These are phyloP conservation scores for Moesziomyces parantarcticus DNA, from an alignment of 1,284 basidiomycete species.

Conservation along the genomic window DNA sequence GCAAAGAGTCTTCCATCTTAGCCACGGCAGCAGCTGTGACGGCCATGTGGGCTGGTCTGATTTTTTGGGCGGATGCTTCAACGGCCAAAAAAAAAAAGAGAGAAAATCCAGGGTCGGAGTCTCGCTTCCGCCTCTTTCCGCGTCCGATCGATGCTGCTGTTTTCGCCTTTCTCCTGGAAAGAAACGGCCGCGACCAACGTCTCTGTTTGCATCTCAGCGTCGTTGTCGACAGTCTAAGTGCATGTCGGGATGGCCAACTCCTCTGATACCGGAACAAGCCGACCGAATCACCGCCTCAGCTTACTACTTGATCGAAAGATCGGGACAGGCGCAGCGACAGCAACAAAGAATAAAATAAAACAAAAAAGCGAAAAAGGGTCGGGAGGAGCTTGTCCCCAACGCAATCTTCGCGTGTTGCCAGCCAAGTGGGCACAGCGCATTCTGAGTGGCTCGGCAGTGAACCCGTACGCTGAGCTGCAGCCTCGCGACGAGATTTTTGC, in stretches of 20 bases:
- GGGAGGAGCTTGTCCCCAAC: background rate
- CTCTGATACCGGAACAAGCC: too few species aligned
- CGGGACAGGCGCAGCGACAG: background rate
- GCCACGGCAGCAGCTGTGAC: too few species aligned
- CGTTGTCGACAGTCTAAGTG: background rate
- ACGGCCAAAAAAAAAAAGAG: background rate
- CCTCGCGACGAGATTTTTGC: background rate
- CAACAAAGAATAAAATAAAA: background rate
- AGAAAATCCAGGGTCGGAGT: background rate
- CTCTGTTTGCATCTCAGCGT: background rate
- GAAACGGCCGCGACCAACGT: background rate
- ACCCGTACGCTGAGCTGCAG: background rate
- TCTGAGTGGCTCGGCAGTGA: background rate
- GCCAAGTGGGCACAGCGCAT: too few species aligned
- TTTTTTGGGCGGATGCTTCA: background rate
- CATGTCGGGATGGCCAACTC: background rate
- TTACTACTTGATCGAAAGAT: background rate
- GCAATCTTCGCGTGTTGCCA: background rate
- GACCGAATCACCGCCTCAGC: too few species aligned
- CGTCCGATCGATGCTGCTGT: slow-evolving; percentile 4
- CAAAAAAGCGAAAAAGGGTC: background rate
- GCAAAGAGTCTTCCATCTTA: too few species aligned
- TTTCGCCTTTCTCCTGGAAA: background rate
- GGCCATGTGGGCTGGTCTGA: background rate
- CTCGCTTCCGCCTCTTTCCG: slow-evolving; percentile 15